Evolutionary conservation across 495 filamentous ascomycete genomes (phyloP), one percentile per base, ranked within the genome.

Genomic region (Lichenothelia convexa): DNA sequence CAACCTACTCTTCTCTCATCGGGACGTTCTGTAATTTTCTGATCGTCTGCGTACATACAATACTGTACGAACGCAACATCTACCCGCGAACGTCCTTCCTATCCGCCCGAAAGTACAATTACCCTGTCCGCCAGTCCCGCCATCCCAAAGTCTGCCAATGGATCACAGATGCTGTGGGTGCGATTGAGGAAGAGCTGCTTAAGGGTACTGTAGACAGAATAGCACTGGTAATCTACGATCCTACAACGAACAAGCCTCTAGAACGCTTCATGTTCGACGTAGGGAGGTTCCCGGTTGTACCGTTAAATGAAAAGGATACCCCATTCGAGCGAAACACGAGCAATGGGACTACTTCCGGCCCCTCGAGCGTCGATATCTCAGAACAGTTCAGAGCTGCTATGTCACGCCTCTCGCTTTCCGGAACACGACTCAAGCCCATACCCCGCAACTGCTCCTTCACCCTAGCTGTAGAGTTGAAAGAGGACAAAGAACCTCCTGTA

Each of bases 81-180:
- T 97, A 97, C 54, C 85, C 87, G 0, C 56, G 61, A 35, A 54
- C 67, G 18, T 80, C 84, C 32, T 95, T 95, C 60, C 66, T 91
- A 39, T 69, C 74, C 23, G 74, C 78, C 15, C 73, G 77, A 42
- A 81, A 78, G 45, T 94, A 85, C 67, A 89, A 92, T 57, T 78
- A 80, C 42, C 74, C 85, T 18, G 80, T 93, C 26, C 75, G 81
- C 46, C 86, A 94, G 56, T 82, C 69, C 43, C 76, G 89, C 41
- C 85, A 95, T 53, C 84, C 89, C 1, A 71, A 73, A 46, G 81
- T 97, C 45, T 94, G 85, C 63, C 61, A 75, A 46, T 97, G 89
- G 75, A 78, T 97, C 57, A 71, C 67, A 47, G 79, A 87, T 58
- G 80, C 83, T 42, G 72, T 87, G 21, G 65, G 75, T 39, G 75